phyloP scores from a whole-genome alignment of 495 filamentous ascomycete species.

The Cladorrhinum samala region DNA sequence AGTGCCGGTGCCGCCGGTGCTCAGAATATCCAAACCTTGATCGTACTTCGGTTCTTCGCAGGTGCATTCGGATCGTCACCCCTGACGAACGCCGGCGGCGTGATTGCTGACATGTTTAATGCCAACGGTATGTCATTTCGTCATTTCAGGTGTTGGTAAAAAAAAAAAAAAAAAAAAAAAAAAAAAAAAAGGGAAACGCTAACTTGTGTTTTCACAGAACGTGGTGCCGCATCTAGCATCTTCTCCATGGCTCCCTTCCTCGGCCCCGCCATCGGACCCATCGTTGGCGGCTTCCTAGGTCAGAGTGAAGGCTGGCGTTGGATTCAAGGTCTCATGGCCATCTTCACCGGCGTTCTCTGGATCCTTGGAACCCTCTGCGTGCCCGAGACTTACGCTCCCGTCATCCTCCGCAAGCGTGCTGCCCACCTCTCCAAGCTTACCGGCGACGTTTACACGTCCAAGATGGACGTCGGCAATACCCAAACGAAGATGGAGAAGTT shows the following conservation, averaged over 20 bases:
- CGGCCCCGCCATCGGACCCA: conserved; percentile 57
- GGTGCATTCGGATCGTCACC: conserved; percentile 72
- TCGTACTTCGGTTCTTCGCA: conserved; percentile 73
- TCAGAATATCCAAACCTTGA: conserved; percentile 56
- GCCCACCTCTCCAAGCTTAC: conserved; percentile 58
- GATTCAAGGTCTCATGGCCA: conserved; percentile 58
- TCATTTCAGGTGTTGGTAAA: no score
- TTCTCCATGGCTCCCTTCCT: conserved; percentile 65
- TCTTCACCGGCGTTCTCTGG: conserved; percentile 65
- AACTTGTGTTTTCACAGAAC: no score
- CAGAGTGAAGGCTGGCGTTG: conserved; percentile 54
- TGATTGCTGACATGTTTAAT: conserved; percentile 70
- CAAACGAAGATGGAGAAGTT: conserved; percentile 42
- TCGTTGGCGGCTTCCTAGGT: conserved; percentile 54
- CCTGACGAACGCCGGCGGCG: conserved; percentile 66
- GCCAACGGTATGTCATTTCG: conserved; percentile 31
- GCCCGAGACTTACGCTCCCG: conserved; percentile 76
- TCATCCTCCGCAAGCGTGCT: conserved; percentile 67
- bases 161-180: no score
- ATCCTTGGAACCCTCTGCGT: conserved; percentile 57
- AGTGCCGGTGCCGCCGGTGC: conserved; percentile 58
- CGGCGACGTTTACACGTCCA: conserved; percentile 53
- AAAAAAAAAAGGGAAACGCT: no score
- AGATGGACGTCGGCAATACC: conserved; percentile 52
- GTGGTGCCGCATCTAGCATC: conserved; percentile 58